Evolutionary conservation across 108 stramenopile species (phyloP).

Genomic region (Cylindrotheca closterium): DNA sequence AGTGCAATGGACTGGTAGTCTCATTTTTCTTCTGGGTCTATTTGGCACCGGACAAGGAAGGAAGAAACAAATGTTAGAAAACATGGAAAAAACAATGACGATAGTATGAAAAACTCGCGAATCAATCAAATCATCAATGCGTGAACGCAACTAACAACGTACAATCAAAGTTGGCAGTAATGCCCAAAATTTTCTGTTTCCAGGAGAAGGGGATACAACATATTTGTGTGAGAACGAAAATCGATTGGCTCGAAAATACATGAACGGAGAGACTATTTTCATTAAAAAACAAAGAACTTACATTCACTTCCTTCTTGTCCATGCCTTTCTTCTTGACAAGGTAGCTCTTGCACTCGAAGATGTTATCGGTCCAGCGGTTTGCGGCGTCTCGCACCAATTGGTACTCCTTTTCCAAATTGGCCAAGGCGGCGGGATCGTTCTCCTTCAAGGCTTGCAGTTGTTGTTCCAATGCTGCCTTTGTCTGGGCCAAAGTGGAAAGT

Average conservation of each 20-base stretch:
- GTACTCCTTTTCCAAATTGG: constrained; percentile 61
- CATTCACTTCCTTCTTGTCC: constrained; percentile 75
- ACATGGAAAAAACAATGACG: no score
- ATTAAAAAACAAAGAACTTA: constrained; percentile 6
- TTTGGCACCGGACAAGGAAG: not conserved
- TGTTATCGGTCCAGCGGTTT: constrained; percentile 93
- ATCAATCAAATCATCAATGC: no score
- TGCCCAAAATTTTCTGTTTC: constrained; percentile 48
- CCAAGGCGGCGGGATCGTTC: constrained; percentile 88
- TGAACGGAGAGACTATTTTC: no score
- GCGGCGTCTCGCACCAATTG: constrained; percentile 58
- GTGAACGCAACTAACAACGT: no score
- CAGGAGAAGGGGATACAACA: not conserved
- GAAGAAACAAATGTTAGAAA: no score
- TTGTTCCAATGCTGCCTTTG: constrained; percentile 21
- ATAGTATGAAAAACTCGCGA: no score
- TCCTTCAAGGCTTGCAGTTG: constrained; percentile 75
- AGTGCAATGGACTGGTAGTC: no score
- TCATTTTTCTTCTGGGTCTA: constrained; percentile 6
- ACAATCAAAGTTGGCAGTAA: constrained; percentile 73
- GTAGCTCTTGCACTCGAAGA: constrained; percentile 74
- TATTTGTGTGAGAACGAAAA: not conserved
- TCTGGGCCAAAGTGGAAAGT: constrained; percentile 43
- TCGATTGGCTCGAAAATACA: not conserved
- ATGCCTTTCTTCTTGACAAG: constrained; percentile 91